A percentile compares a stretch with the other conserved stretches of the same genome.
Conservation (phyloP, 1,284 basidiomycete genomes). For the Tilletia walkeri region DNA sequence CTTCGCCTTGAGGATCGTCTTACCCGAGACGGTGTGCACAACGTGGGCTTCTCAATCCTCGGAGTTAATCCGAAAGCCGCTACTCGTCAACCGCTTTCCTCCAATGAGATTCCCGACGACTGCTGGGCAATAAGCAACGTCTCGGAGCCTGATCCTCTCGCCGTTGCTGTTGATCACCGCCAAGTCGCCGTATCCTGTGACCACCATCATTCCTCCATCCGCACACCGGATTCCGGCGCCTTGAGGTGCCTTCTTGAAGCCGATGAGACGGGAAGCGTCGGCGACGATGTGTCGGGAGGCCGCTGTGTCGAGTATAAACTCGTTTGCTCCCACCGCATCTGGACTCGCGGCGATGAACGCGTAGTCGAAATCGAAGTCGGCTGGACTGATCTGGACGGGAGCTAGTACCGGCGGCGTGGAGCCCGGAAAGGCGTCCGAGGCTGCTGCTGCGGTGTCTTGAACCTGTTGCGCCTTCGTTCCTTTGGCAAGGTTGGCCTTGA, state of each 20-base stretch:
- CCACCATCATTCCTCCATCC: background rate
- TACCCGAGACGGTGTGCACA: background rate
- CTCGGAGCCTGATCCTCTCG: background rate
- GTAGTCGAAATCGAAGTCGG: background rate
- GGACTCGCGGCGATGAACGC: background rate
- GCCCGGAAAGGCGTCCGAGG: too few relatives aligned
- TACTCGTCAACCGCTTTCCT: background rate
- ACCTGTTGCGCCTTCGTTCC: too few relatives aligned
- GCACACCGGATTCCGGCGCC: background rate
- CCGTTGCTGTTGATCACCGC: background rate
- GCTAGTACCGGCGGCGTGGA: too few relatives aligned
- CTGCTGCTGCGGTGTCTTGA: too few relatives aligned
- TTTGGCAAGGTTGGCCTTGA: too few relatives aligned
- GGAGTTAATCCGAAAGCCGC: background rate
- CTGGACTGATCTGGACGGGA: background rate
- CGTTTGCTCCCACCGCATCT: background rate
- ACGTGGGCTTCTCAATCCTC: background rate
- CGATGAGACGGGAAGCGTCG: background rate
- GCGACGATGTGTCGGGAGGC: slow-evolving; percentile 5
- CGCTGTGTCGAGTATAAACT: background rate
- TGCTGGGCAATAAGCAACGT: background rate
- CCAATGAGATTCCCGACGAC: background rate
- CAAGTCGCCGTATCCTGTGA: background rate
- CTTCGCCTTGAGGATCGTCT: background rate
- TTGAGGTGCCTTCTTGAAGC: background rate